A percentile compares a stretch with the other conserved stretches of the same genome.
These are phyloP conservation scores for Calonectria leucothoes DNA, from an alignment of 2,329 filamentous ascomycete genomes.

Conservation along the genomic window DNA sequence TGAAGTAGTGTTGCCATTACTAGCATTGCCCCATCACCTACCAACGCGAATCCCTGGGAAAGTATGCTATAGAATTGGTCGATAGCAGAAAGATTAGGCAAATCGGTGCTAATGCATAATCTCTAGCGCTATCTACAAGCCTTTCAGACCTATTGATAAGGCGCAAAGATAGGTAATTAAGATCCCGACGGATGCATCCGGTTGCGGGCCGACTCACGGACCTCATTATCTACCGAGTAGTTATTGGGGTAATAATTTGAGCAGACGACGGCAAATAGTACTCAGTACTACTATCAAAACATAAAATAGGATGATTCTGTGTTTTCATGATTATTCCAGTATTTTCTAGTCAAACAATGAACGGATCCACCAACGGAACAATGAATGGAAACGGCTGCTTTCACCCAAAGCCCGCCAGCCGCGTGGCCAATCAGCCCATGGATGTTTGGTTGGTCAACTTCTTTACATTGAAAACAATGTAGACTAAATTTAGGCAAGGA, in stretches of 20 bases:
- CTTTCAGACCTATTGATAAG: not conserved
- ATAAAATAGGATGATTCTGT: no score
- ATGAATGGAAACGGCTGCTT: not conserved
- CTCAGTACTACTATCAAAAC: not conserved
- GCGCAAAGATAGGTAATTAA: not conserved
- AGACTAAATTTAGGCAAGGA: not conserved
- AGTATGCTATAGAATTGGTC: not conserved
- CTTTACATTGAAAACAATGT: no score
- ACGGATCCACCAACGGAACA: not conserved
- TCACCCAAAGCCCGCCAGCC: not conserved
- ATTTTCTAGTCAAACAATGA: not conserved
- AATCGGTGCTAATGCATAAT: not conserved
- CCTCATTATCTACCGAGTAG: not conserved
- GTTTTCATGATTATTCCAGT: not conserved
- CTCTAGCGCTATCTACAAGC: not conserved
- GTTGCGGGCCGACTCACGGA: not conserved
- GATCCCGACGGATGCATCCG: not conserved
- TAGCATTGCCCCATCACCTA: not conserved
- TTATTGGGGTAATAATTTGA: not conserved
- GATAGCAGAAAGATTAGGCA: not conserved
- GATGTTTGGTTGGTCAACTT: not conserved
- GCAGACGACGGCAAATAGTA: not conserved
- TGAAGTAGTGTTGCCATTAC: not conserved
- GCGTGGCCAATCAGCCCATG: not conserved
- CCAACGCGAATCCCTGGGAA: not conserved